Conservation (phyloP, 306 rosid genomes). For the Vachellia pachyceras region DNA sequence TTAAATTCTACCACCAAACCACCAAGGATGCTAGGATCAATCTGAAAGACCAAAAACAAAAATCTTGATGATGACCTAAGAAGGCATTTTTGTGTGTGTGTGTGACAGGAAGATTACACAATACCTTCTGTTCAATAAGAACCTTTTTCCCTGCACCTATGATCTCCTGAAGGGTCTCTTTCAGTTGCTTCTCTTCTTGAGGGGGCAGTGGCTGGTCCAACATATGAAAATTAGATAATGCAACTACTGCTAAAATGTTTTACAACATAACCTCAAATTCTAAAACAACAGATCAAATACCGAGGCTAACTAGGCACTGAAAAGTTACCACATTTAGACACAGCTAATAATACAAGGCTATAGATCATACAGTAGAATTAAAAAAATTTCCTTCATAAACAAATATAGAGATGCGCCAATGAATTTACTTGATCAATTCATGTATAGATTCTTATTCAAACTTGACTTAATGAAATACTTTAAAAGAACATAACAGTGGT, state of each 20-base stretch:
- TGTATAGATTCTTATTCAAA: not conserved
- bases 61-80: not conserved
- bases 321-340: not conserved
- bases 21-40: slow-evolving; percentile 88
- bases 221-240: slow-evolving; percentile 22
- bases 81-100: not conserved
- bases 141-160: slow-evolving; percentile 80
- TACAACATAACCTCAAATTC: slow-evolving; percentile 2
- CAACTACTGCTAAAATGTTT: slow-evolving; percentile 6
- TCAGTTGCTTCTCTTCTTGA: slow-evolving; percentile 17
- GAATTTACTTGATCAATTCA: not conserved
- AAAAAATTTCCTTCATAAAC: not conserved
- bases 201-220: slow-evolving; percentile 1
- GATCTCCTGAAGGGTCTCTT: slow-evolving; percentile 76
- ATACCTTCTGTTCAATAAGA: slow-evolving; percentile 88
- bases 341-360: not conserved
- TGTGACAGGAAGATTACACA: not conserved
- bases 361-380: not conserved
- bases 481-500: not conserved
- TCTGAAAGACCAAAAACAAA: slow-evolving; percentile 49
- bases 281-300: not conserved
- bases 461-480: not conserved
- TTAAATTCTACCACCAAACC: slow-evolving; percentile 84
- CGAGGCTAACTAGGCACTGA: not conserved
- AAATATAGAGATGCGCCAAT: not conserved